Base-by-base conservation (phyloP, 371 early-diverging fungal genomes). In the Mucor sp. region DNA sequence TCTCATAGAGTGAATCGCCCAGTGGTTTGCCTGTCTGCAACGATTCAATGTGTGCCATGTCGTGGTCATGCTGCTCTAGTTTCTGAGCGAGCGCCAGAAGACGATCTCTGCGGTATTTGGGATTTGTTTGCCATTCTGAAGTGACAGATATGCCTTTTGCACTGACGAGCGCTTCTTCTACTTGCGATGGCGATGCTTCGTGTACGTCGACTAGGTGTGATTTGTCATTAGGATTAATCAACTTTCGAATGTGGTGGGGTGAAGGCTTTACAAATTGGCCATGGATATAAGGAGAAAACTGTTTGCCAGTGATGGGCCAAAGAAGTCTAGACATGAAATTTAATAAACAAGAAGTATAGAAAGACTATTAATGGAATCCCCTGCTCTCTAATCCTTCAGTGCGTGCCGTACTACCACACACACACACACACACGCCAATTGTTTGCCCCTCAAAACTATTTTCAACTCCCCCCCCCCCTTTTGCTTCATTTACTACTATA, bases 11-110 rank as follows among this genome's bases (percentile, higher is more conserved):
- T 15, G 91, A 84, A 55, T 88, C 89, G 1, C 57, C 60, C 19
- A 89, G 70, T 0, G 93, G 87, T 75, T 97, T 96, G 3, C 97
- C 96, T 7, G 91, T 93, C 72, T 94, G 91, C 17, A 85, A 58
- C n/a, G 90, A 85, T 74, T 96, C 97, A 27, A 95, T 69, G 0
- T 78, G 77, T 11, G 94, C 93, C 53, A 96, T 66, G 5, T 80
- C 78, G 7, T 83, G 75, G 14, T 74, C 71, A 66, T 90, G 76
- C 6, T 80, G 60, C 62, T 89, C 71, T 3, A 96, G 70, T 0
- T 80, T 76, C 7, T 86, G 74, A 4, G 94, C 93, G 57, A 94
- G 82, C 3, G 78, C 78, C 9, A 90, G 73, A 57, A 95, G 69
- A 1, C 85, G 79, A 61, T 93, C 88, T 32, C 93, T 86, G 21